Evolutionary conservation across 306 rosid species (phyloP), one percentile per base, ranked within the genome.

Genomic region (Begonia fuchsioides): DNA sequence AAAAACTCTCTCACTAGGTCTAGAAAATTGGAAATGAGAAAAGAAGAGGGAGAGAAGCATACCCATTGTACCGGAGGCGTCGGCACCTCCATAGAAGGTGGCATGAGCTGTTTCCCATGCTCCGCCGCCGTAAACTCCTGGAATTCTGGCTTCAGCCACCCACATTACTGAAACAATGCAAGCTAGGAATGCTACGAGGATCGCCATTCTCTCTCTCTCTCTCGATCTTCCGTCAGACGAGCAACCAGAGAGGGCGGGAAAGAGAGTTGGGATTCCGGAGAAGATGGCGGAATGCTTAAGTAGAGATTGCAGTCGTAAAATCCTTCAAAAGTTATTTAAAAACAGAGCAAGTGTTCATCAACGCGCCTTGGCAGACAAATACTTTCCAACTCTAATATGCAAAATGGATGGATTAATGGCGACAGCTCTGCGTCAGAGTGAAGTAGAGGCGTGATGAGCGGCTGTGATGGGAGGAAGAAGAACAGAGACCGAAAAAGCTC

Each of bases 31-130:
- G 2, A 7, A n/a, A n/a, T n/a, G 45, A 41, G 67, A 50, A 19
- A 50, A 49, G 54, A 41, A 39, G 35, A 52, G 18, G n/a, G n/a
- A 13, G 48, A 26, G 49, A 8, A 8, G 45, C 72, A 9, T 32
- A 88, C 96, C 97, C 97, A 88, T 88, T 6, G 97, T 88, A 62
- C 97, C 97, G 11, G 97, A 88, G 43, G 95, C 97, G 49, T 88
- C 95, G 2, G 93, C 45, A 46, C 95, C 95, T 1, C 97, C 97
- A 17, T 88, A 88, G 76, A 88, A 88, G 60, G 97, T 88, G 10
- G 97, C 97, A 11, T 88, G 97, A 58, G 97, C 97, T 17, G 12
- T 55, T 52, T 88, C 53, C 97, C 97, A 88, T 10, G 74, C 39
- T 9, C 73, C 84, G 0, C 82, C 97, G 5, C 62, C 0, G 84